Base-by-base conservation (phyloP, 2,329 filamentous ascomycete genomes). In the Phaeosphaeriaceae sp. region DNA sequence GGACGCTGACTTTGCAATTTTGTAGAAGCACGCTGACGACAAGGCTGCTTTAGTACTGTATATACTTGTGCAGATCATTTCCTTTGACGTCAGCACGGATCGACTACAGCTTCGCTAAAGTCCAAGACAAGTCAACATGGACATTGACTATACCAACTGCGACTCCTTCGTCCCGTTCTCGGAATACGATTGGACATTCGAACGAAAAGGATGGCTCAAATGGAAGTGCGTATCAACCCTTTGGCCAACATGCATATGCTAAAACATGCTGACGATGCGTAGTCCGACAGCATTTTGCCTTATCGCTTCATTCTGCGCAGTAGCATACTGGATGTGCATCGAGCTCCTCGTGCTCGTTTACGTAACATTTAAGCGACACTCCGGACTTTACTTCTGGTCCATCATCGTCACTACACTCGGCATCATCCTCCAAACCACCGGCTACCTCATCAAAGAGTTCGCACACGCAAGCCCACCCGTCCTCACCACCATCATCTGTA, bases 301-400 rank as follows among this genome's bases (percentile, higher is more conserved):
- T 20, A 63, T 61, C 24, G 55, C 58, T 4, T 56, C 48, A 22
- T 65, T 60, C 41, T 51, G 55, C n/a, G 57, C 60, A 17, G 47
- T 68, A 17, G 56, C 65, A 3, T 64, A 71, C 21, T 77, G 73
- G 60, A 73, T 71, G 53, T 64, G 66, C 33, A 56, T 79, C 27
- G 80, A 82, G 59, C 67, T 82, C 22, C 68, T 80, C 33, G 68
- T 79, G 25, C 73, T 80, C 51, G 77, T 81, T 51, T 76, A 79
- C 60, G 57, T 78, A 40, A 80, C 76, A 27, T 82, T 82, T 72
- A 80, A 78, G 22, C 71, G 73, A 9, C 78, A 76, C 48, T 66
- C 68, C 15, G 80, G 80, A 0, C 69, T 79, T 17, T 82, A 82
- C 63, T 82, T 81, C 65, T 81, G 78, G 79, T 77, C 74, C 17